Evolutionary conservation across 257 asterid species (phyloP), one percentile per base, ranked within the genome.

Genomic region (Handroanthus guayacan): DNA sequence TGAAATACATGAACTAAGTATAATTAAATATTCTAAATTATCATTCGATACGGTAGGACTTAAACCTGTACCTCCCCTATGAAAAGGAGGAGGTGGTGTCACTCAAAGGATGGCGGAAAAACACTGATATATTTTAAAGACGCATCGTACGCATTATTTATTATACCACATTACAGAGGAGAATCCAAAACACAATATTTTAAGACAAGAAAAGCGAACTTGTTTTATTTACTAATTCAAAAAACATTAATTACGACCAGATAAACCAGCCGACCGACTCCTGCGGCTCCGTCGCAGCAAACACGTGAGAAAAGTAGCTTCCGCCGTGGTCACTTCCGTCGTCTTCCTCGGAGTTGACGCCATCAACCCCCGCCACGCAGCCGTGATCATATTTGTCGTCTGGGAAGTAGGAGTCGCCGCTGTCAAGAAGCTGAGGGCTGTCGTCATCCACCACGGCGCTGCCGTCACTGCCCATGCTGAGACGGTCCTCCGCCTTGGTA

Each of bases 201-300:
- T 14, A 13, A 7, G 54, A 41, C 70, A 16, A 58, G 65, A 8
- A 67, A 20, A 5, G 6, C 31, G 8, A 41, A 41, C 7, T 41
- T 41, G 1, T 1, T 20, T 44, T 66, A 66, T 12, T 17, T 9
- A 44, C 5, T 44, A 9, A 6, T n/a, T 20, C n/a, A 74, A 44
- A 25, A 25, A 0, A 25, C 31, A 44, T 13, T 37, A 13, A 50
- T 78, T 78, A 79, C 17, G 80, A 68, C 94, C 92, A 87, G 76
- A 84, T 78, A 81, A 75, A 86, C 90, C 90, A 89, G 12, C 87
- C 84, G 65, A 82, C 65, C 47, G 85, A 81, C 81, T 86, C 90
- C 41, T 67, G 86, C 44, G 82, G 86, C 84, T 72, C 85, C 43
- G 54, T 86, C 2, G 71, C 74, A 50, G 82, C 80, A 37, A 87